Evolutionary conservation across 2,329 filamentous ascomycete species (phyloP).

Genomic region (Endoconidiophora polonica): DNA sequence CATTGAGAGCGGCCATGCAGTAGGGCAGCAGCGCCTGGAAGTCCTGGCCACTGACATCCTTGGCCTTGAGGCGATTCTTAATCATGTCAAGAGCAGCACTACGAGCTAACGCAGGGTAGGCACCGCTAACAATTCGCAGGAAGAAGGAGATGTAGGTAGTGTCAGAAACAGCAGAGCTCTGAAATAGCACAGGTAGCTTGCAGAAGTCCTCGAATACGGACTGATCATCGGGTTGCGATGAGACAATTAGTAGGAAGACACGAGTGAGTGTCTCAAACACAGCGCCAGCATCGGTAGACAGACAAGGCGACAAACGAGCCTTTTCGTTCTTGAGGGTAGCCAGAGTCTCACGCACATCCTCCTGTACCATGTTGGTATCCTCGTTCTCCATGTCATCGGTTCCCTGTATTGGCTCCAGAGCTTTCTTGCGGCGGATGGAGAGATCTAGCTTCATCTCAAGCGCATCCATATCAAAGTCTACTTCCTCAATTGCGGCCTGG

Average conservation of each 20-base stretch:
- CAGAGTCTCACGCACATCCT: slow-evolving; percentile 25
- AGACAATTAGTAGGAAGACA: slow-evolving; percentile 38
- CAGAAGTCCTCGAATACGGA: slow-evolving; percentile 35
- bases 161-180: slow-evolving; percentile 36
- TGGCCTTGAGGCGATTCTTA: slow-evolving; percentile 36
- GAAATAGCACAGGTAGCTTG: slow-evolving; percentile 35
- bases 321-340: slow-evolving; percentile 23
- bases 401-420: slow-evolving; percentile 30
- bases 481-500: slow-evolving; percentile 46
- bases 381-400: slow-evolving; percentile 34
- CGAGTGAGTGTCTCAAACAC: slow-evolving; percentile 43
- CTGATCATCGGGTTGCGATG: slow-evolving; percentile 24
- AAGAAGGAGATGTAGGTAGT: slow-evolving; percentile 63
- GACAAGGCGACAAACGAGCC: slow-evolving; percentile 31
- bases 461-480: slow-evolving; percentile 55
- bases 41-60: slow-evolving; percentile 37
- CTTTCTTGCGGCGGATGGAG: slow-evolving; percentile 41
- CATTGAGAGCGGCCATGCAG: slow-evolving; percentile 54
- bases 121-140: slow-evolving; percentile 55
- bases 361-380: slow-evolving; percentile 19
- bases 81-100: slow-evolving; percentile 51
- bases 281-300: slow-evolving; percentile 31
- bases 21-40: slow-evolving; percentile 76
- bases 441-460: slow-evolving; percentile 61
- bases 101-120: slow-evolving; percentile 52